phyloP scores from a whole-genome alignment of 1,139 yeast genomes.

The Fermentozyma sake region DNA sequence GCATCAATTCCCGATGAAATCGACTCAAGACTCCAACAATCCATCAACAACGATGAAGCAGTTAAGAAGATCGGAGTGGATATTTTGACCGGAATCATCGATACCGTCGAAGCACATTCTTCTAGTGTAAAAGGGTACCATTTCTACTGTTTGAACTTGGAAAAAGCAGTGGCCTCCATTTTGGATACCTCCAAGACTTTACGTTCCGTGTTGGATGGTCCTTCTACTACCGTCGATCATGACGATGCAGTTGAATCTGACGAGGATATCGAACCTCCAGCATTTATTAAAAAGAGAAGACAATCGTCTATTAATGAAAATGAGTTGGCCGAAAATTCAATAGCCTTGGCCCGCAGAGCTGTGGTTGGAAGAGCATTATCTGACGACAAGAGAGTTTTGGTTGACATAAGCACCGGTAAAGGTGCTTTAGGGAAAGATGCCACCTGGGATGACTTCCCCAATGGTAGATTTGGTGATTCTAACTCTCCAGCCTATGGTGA shows the following conservation, averaged over 20 bases:
- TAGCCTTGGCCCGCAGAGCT: constrained; percentile 20
- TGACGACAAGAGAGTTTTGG: constrained; percentile 47
- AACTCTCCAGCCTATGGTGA: constrained; percentile 97
- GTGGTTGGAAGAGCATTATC: constrained; percentile 23
- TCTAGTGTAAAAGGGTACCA: constrained; percentile 73
- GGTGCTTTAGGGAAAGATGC: constrained; percentile 89
- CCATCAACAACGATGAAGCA: constrained; percentile 70
- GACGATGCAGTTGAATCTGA: constrained; percentile 35
- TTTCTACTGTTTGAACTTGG: constrained; percentile 84
- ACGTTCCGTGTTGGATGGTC: constrained; percentile 21
- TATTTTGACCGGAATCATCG: constrained; percentile 60
- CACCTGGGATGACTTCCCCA: constrained; percentile 98
- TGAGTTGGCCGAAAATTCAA: constrained; percentile 34
- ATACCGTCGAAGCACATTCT: constrained; percentile 49
- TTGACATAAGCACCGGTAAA: constrained; percentile 79
- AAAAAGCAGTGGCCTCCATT: constrained; percentile 84
- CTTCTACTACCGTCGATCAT: constrained; percentile 11
- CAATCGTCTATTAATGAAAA: constrained; percentile 47
- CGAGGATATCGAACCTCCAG: constrained; percentile 16
- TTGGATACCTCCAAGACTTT: constrained; percentile 57
- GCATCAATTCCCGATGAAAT: constrained; percentile 68
- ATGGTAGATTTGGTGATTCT: constrained; percentile 97
- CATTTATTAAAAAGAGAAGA: constrained; percentile 24
- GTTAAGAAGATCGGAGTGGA: constrained; percentile 84
- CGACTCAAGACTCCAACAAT: constrained; percentile 43